A percentile compares a stretch with the other conserved stretches of the same genome.
Conservation (phyloP, 208 protist genomes). For the Acanthamoeba triangularis region DNA sequence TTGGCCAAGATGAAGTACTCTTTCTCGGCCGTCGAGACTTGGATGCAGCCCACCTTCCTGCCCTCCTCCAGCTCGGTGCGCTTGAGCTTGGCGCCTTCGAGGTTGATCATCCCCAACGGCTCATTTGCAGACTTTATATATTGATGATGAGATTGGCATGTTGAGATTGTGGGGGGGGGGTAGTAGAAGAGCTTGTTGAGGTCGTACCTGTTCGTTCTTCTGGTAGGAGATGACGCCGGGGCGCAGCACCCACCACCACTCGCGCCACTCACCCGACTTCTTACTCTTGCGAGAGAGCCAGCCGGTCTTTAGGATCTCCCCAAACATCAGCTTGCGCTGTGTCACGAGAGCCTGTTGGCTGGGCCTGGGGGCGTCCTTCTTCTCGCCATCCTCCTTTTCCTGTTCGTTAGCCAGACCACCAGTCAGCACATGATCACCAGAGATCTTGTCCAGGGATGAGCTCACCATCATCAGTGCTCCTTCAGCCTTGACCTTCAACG, state of each 20-base stretch:
- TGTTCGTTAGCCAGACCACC: not conserved
- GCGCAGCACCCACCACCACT: constrained; percentile 60
- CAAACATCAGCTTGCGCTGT: constrained; percentile 59
- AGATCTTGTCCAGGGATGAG: no score
- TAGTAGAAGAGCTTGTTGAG: not conserved
- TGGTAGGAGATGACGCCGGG: constrained; percentile 42
- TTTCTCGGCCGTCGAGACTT: not conserved
- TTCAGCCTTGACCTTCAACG: no score
- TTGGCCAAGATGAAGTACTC: constrained; percentile 71
- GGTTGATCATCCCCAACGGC: constrained; percentile 13
- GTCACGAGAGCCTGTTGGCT: constrained; percentile 33
- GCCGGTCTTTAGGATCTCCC: constrained; percentile 18
- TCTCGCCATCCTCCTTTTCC: constrained; percentile 34
- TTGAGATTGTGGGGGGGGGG: not conserved
- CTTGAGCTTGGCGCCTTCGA: constrained; percentile 5
- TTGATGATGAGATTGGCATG: not conserved
- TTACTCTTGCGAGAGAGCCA: constrained; percentile 52
- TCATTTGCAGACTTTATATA: not conserved
- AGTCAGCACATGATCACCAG: no score
- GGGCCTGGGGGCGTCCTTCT: not conserved
- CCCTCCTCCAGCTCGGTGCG: not conserved
- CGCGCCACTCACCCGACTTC: constrained; percentile 37
- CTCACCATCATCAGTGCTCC: not conserved
- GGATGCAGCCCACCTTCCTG: not conserved
- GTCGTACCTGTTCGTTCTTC: constrained; percentile 54